Conservation (phyloP, 73 alveolate genomes). For the Blepharisma japonicum region DNA sequence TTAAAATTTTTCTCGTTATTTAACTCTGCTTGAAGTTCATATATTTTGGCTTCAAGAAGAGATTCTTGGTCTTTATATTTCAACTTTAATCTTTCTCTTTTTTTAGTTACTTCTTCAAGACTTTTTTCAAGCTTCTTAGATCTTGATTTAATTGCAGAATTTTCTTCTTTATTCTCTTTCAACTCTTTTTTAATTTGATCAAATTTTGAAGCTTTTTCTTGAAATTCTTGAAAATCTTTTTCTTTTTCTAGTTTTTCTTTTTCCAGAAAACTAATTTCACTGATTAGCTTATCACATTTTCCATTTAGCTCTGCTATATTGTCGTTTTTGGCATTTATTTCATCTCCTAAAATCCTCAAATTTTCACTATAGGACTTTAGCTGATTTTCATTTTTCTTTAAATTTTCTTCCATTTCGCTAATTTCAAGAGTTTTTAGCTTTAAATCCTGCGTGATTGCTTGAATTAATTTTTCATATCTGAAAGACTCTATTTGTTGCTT, state of each 20-base stretch:
- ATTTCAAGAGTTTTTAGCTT: slow-evolving; percentile 5
- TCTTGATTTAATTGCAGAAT: neutral
- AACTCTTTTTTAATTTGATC: neutral
- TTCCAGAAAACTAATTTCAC: neutral
- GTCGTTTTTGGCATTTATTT: neutral
- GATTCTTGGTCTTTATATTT: neutral
- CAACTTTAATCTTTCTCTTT: neutral
- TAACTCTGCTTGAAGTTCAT: neutral
- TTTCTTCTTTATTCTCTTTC: neutral
- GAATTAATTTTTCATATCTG: slow-evolving; percentile 10
- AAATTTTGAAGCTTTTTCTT: neutral
- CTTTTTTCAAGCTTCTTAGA: neutral
- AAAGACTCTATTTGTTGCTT: neutral
- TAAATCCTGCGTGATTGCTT: neutral
- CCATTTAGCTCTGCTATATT: neutral
- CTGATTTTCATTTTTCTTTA: neutral
- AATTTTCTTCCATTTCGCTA: neutral
- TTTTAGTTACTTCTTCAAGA: neutral
- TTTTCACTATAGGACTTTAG: neutral
- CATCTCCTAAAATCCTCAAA: neutral
- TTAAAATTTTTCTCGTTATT: slow-evolving; percentile 9
- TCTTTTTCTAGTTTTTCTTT: too few species aligned
- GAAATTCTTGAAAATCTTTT: too few species aligned
- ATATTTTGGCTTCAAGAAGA: neutral
- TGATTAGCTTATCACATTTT: neutral